Evolutionary conservation across 345 rosid species (phyloP).

Genomic region (Citrus trifoliata): DNA sequence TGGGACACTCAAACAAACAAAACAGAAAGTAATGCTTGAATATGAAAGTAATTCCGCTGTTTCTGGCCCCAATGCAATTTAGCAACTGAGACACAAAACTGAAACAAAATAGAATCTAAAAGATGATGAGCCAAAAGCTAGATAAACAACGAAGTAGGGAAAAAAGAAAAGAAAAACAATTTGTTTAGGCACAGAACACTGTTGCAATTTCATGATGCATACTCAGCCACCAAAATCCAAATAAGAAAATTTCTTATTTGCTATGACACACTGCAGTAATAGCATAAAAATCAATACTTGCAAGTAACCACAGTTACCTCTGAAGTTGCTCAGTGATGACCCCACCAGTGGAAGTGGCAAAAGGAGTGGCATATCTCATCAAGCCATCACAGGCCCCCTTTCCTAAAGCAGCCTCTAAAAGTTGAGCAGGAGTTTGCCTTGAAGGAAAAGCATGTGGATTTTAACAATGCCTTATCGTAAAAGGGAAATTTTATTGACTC

Average conservation of each 20-base stretch:
- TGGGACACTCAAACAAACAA: background rate
- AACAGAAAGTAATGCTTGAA: background rate
- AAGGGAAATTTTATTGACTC: no score
- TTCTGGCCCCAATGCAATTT: background rate
- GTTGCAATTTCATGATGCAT: background rate
- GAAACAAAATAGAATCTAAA: background rate
- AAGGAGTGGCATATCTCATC: constrained; percentile 74
- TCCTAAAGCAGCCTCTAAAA: constrained; percentile 89
- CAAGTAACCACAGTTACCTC: constrained; percentile 40
- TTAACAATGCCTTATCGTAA: constrained; percentile 66
- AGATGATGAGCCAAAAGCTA: background rate
- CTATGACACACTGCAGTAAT: background rate
- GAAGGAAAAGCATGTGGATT: constrained; percentile 96
- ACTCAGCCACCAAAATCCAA: background rate
- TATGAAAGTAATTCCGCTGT: background rate
- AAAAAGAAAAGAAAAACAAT: background rate
- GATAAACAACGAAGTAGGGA: background rate
- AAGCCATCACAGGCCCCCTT: constrained; percentile 77
- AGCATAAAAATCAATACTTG: background rate
- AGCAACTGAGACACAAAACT: background rate
- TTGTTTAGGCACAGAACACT: background rate
- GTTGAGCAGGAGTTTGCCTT: constrained; percentile 91
- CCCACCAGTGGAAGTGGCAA: constrained; percentile 66
- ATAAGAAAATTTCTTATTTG: background rate
- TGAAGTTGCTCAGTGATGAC: constrained; percentile 84